Evolutionary conservation across 2,329 filamentous ascomycete genomes (phyloP), one percentile per base, ranked within the genome.

Genomic region (Epichloe gansuensis): DNA sequence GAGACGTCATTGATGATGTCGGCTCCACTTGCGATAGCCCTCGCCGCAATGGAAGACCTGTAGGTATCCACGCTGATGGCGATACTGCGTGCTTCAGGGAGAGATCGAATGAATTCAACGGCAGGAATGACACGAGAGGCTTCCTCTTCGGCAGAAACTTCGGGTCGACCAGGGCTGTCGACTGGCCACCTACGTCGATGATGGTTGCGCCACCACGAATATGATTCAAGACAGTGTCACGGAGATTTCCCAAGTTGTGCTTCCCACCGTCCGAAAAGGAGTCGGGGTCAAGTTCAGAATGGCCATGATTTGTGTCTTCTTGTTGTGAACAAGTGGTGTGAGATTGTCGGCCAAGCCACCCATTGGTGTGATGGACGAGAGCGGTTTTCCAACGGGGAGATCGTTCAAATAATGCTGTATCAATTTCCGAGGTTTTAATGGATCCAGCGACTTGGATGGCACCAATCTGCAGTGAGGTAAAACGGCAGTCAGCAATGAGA

Each of bases 1-100:
- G 89, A 94, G 38, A 98, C 83, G 67, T 98, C 93, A 70, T 98
- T 98, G 70, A 98, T 82, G 57, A 98, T 86, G 65, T 96, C 85
- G 6, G 91, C 91, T 49, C 93, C 93, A 4, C 84, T 87, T 28
- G 74, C 71, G 53, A 93, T 76, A 17, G 89, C 88, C 21, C 81
- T 81, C 60, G 83, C 79, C 2, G 91, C 93, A 2, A 98, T 91
- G 1, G 75, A 72, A 0, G 91, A 86, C 35, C 89, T 87, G 71
- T 95, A 98, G 3, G 93, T 98, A 71, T 98, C 93, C 55, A 98
- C 76, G 64, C 88, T 94, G 63, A 96, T 84, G 57, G 82, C 80
- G n/a, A 89, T 68, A 52, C 81, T 69, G 4, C 71, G 66, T 2
- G 81, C 77, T 61, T 83, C 78, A 0, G 83, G 80, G 23, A 86